Evolutionary conservation across 306 rosid genomes (phyloP), one percentile per base, ranked within the genome.

Genomic region (Canavalia gladiata): DNA sequence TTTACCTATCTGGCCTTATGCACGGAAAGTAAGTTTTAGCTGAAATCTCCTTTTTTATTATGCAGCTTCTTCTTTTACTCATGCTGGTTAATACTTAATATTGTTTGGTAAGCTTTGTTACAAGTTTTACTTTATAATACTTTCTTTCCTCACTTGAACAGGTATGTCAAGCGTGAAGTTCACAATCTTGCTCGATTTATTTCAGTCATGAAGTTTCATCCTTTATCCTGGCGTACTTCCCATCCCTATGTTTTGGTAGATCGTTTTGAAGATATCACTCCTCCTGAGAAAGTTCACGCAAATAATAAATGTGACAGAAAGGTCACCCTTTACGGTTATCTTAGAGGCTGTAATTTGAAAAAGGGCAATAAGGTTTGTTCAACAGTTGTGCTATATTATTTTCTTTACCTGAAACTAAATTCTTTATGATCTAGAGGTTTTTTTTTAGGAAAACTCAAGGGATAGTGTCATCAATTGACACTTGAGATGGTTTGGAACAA

Each of bases 181-280:
- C 95, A 90, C 87, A 95, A 95, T 86, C 95, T 95, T 72, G 94
- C 98, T 3, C 94, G 97, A 46, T 95, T 95, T 72, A 91, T 95
- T 60, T 95, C 99, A 54, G 99, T 95, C 69, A 87, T 90, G 95
- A 95, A 95, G 91, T 95, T 95, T 83, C 97, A 88, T 81, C 99
- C 99, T 60, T 76, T 93, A 52, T 90, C 97, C 62, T 95, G 99
- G 99, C 86, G 97, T 72, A 83, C 93, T 60, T 84, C 91, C 39
- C 99, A 95, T 83, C 99, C 99, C 1, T 95, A 93, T 84, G 87
- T 93, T 87, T 81, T 95, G 84, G 96, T 89, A 31, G 97, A 95
- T 81, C 95, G 98, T 58, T 89, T 95, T 90, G 99, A 95, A 90
- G 97, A 95, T 81, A 90, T 90, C 70, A 95, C 98, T 68, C 93